Evolutionary conservation across 441 rosid genomes (phyloP), one percentile per base, ranked within the genome.

Genomic region (Arabidopsis hybrid): DNA sequence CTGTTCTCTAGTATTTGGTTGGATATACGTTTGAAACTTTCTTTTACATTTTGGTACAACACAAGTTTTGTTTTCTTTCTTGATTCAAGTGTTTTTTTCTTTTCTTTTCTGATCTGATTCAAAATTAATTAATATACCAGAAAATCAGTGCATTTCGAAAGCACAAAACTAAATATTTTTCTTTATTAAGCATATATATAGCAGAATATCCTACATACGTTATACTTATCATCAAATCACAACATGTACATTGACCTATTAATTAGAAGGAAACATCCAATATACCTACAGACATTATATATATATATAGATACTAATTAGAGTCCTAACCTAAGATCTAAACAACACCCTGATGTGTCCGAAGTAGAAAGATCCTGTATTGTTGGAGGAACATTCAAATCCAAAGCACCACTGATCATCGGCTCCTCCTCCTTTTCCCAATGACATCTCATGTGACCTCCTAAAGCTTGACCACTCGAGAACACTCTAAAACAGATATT

Each of bases 401-500:
- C 96, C 70, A 91, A 67, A 60, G 70, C 78, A 42, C 71, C 74
- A 70, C 7, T 52, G 21, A 64, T 67, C 56, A 29, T 61, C 17
- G 31, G 69, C 47, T 66, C 78, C 7, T 87, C 90, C 8, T 65
- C 80, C 71, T 60, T 86, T 81, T 90, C 97, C 94, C 95, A 88
- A 34, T 90, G 99, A 80, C 90, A 89, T 79, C 97, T 89, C 87
- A 80, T 94, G 70, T 94, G 99, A 1, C 99, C 99, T 1, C 95
- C 97, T 1, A 93, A 85, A 32, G 97, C 96, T 68, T 93, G 97
- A 67, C 97, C 97, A 65, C 83, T 90, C 0, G 92, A 69, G 72
- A 91, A 93, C 52, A 86, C 90, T 83, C 84, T 87, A 65, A 65
- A 77, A 77, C 96, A 93, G 1, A 91, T 80, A 40, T 86, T 81